Conservation (phyloP, 129 eudicot genomes). For the Helianthus tuberosus region DNA sequence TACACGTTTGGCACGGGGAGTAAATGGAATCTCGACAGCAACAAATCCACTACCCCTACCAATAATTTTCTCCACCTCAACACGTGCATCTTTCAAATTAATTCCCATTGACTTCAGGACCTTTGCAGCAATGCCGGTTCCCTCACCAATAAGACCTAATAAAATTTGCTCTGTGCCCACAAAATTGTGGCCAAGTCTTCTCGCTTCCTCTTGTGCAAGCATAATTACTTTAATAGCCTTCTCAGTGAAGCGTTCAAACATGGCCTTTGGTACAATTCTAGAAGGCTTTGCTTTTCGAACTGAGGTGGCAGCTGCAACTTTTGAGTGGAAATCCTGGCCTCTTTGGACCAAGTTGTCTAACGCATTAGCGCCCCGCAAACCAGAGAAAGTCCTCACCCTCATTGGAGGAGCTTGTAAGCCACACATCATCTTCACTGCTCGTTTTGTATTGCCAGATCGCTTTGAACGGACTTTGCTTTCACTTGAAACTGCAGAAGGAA, state of each 20-base stretch:
- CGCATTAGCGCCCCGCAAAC: constrained; percentile 72
- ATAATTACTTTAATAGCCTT: constrained; percentile 92
- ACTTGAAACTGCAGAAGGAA: constrained; percentile 62
- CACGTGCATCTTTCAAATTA: constrained; percentile 93
- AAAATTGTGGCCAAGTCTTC: constrained; percentile 84
- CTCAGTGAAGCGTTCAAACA: constrained; percentile 94
- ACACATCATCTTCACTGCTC: constrained; percentile 56
- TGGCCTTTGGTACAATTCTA: constrained; percentile 62
- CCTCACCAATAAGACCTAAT: constrained; percentile 92
- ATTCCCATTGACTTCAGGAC: constrained; percentile 96
- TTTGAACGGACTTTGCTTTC: constrained; percentile 49
- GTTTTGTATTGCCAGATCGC: constrained; percentile 51
- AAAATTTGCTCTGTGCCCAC: constrained; percentile 91
- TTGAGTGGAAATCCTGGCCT: constrained; percentile 60
- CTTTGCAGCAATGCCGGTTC: constrained; percentile 94
- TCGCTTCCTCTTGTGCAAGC: constrained; percentile 99
- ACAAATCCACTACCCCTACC: constrained; percentile 95
- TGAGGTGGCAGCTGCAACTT: constrained; percentile 61
- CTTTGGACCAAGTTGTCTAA: constrained; percentile 52
- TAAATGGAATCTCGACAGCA: constrained; percentile 87
- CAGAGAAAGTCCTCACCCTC: constrained; percentile 58
- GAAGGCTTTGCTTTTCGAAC: constrained; percentile 49
- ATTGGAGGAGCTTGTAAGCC: constrained; percentile 43
- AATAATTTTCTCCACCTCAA: constrained; percentile 84
- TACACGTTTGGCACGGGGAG: constrained; percentile 97